phyloP scores from a whole-genome alignment of 2,329 filamentous ascomycete genomes.

The Aspergillus sp. region DNA sequence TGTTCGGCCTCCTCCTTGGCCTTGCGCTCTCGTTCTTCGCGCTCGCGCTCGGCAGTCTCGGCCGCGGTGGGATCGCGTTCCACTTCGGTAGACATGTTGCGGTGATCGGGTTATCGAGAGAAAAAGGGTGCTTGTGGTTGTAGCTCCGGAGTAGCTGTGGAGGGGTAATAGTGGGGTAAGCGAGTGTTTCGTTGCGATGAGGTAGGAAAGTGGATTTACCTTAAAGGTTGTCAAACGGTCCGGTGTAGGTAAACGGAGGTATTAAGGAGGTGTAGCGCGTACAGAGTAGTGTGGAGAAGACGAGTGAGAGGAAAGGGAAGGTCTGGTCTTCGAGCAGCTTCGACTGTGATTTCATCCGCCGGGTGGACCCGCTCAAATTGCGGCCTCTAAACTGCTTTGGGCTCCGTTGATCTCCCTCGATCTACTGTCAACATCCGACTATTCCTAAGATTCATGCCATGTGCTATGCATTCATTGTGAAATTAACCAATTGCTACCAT shows the following conservation, averaged over 20 bases:
- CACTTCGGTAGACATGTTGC: conserved; percentile 30
- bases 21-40: conserved; percentile 57
- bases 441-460: not conserved
- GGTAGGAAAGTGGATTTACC: not conserved
- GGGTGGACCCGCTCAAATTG: not conserved
- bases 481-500: no score
- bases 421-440: not conserved
- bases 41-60: conserved; percentile 50
- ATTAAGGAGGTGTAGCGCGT: no score
- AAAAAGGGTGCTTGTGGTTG: not conserved
- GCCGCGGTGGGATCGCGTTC: conserved; percentile 31
- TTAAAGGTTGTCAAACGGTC: not conserved
- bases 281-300: no score
- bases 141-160: not conserved
- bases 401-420: not conserved
- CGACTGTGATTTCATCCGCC: not conserved
- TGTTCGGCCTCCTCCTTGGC: conserved; percentile 84
- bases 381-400: not conserved
- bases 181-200: not conserved
- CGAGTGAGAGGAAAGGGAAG: not conserved
- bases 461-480: not conserved
- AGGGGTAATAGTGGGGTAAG: not conserved
- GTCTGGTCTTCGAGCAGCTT: not conserved
- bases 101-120: not conserved
- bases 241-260: no score